phyloP scores from a whole-genome alignment of 371 early-diverging fungal species.

The Syncephalastrum racemosum region DNA sequence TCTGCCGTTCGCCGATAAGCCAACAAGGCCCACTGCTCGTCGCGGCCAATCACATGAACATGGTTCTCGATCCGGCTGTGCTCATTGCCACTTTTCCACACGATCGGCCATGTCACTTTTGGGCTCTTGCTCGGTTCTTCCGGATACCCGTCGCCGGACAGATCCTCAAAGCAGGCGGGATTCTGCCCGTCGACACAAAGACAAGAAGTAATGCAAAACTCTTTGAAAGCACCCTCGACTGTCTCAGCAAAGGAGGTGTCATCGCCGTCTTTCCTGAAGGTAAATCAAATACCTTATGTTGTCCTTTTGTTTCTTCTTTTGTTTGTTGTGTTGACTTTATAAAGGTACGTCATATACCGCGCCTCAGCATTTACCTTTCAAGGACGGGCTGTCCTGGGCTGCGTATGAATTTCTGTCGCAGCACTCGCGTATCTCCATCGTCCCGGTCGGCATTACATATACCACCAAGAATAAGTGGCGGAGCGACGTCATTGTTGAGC shows the following conservation, averaged over 20 bases:
- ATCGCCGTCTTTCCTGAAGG: slow-evolving; percentile 64
- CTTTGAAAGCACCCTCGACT: slow-evolving; percentile 50
- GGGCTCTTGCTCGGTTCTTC: slow-evolving; percentile 59
- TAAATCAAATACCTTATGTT: slow-evolving; percentile 9
- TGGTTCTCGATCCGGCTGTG: slow-evolving; percentile 60
- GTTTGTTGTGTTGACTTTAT: neutral
- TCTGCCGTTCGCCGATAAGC: slow-evolving; percentile 33
- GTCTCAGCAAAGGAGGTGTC: slow-evolving; percentile 47
- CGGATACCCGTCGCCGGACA: slow-evolving; percentile 41
- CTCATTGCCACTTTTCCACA: slow-evolving; percentile 55
- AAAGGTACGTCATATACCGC: slow-evolving; percentile 59
- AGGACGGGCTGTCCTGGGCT: slow-evolving; percentile 59
- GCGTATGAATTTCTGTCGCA: slow-evolving; percentile 44
- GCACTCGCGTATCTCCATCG: slow-evolving; percentile 26
- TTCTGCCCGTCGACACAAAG: slow-evolving; percentile 56
- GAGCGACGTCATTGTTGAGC: slow-evolving; percentile 53
- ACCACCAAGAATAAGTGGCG: slow-evolving; percentile 59
- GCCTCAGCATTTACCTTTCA: slow-evolving; percentile 51
- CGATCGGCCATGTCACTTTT: slow-evolving; percentile 54
- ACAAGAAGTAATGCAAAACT: slow-evolving; percentile 54
- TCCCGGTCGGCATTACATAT: slow-evolving; percentile 58
- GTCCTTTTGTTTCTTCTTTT: neutral
- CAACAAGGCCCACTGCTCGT: slow-evolving; percentile 41
- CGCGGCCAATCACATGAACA: slow-evolving; percentile 57
- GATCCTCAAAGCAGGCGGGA: slow-evolving; percentile 47